Evolutionary conservation across 495 filamentous ascomycete genomes (phyloP).

Genomic region (Trypethelium eluteriae): DNA sequence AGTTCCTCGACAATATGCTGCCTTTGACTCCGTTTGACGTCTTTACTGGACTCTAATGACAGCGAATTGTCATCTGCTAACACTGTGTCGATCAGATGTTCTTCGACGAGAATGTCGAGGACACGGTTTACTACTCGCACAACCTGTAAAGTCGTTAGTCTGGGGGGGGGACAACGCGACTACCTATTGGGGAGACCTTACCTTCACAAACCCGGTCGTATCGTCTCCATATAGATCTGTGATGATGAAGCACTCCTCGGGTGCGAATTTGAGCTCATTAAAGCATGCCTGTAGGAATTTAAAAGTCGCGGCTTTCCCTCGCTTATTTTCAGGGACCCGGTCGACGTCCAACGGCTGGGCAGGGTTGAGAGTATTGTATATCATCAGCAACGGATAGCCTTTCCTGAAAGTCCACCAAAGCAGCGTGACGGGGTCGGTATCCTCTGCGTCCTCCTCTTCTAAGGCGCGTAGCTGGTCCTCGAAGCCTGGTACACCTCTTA

Average conservation of each 20-base stretch:
- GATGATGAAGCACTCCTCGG: constrained; percentile 82
- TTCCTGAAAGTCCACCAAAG: constrained; percentile 82
- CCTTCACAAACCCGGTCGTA: constrained; percentile 96
- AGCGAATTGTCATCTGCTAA: constrained; percentile 14
- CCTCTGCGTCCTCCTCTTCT: constrained; percentile 57
- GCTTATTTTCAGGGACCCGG: constrained; percentile 55
- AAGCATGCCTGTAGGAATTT: constrained; percentile 64
- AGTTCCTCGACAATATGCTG: constrained; percentile 85
- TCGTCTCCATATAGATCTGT: constrained; percentile 86
- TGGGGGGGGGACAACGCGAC: background rate
- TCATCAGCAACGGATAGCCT: constrained; percentile 75
- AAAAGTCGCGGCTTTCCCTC: constrained; percentile 58
- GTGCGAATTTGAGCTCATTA: constrained; percentile 63
- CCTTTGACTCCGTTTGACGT: constrained; percentile 59
- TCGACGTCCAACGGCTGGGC: constrained; percentile 56
- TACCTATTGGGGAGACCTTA: constrained; percentile 32
- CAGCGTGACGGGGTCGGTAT: constrained; percentile 76
- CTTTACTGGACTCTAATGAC: constrained; percentile 24
- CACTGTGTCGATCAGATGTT: constrained; percentile 47
- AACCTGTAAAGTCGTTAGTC: constrained; percentile 46
- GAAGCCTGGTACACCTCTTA: constrained; percentile 77
- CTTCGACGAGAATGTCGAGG: constrained; percentile 71
- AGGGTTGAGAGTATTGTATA: constrained; percentile 79
- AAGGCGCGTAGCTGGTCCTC: constrained; percentile 58
- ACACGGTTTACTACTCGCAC: constrained; percentile 80